A percentile compares a stretch with the other conserved stretches of the same genome.
phyloP scores from a whole-genome alignment of 2,329 filamentous ascomycete species.

The Cercospora zeina region DNA sequence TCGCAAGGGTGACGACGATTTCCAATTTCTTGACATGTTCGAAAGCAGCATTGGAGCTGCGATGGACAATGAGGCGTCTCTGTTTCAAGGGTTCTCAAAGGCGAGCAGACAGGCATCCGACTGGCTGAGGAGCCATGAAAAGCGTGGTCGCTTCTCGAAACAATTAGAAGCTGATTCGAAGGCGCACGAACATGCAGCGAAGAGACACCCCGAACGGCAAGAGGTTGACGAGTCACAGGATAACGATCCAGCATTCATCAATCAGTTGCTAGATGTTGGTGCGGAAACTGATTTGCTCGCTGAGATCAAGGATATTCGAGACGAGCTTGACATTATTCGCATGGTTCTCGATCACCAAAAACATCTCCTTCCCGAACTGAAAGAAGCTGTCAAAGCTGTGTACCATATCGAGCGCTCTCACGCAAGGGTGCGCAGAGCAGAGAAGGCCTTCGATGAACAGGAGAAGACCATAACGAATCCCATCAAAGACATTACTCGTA shows the following conservation, averaged over 20 bases:
- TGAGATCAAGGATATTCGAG: conserved; percentile 67
- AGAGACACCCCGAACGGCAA: conserved; percentile 48
- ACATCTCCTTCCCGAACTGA: conserved; percentile 52
- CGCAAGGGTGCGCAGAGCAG: conserved; percentile 46
- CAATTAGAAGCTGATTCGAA: conserved; percentile 26
- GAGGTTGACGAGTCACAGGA: conserved; percentile 15
- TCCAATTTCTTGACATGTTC: conserved; percentile 68
- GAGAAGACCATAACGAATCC: conserved; percentile 55
- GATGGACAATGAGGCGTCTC: conserved; percentile 45
- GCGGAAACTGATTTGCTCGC: conserved; percentile 61
- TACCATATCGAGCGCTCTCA: conserved; percentile 39
- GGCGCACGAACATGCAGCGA: conserved; percentile 32
- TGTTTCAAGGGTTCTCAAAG: conserved; percentile 61
- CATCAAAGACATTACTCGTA: conserved; percentile 57
- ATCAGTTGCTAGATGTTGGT: conserved; percentile 60
- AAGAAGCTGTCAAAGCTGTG: conserved; percentile 46
- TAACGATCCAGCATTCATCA: conserved; percentile 50
- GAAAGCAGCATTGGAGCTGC: conserved; percentile 60
- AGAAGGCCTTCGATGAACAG: conserved; percentile 59
- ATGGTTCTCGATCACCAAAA: conserved; percentile 55
- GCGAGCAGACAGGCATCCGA: conserved; percentile 58
- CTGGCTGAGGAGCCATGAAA: conserved; percentile 29
- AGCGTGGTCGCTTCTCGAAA: conserved; percentile 22
- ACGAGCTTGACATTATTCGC: conserved; percentile 64
- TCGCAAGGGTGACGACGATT: conserved; percentile 59